Base-by-base conservation (phyloP, 768 basidiomycete species). In the Leucosporidium yakuticum region DNA sequence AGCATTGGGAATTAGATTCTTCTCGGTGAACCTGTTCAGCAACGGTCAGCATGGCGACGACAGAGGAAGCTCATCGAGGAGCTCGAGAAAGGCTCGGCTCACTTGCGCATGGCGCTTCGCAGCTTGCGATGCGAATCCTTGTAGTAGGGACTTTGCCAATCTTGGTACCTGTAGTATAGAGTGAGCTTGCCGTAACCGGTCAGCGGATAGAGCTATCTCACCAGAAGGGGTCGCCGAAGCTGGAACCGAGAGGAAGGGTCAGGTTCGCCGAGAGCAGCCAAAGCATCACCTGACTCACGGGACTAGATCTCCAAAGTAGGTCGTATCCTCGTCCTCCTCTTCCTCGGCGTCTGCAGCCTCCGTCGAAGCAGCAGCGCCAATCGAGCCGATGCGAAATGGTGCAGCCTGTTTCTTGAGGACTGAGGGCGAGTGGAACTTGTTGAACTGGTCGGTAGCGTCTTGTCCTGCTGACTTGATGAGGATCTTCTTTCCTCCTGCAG, bases 401-500 rank as follows among this genome's bases (percentile, higher is more conserved):
- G 20, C 44, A 17, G 65, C 73, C 5, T 36, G 31, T 36, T 62
- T 66, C 2, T 65, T 54, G 25, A 71, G 68, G n/a, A 74, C 63
- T 20, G 49, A 27, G 29, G 63, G 31, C 19, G 44, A 25, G 63
- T 74, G 73, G 55, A 74, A 69, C 59, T 69, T 49, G 59, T 60
- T 58, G 53, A 71, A 93, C 79, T 92, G 89, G 77, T 94, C 91
- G 2, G 91, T 91, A 54, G 91, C 90, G 78, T 95, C 91, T 89
- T 86, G 36, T 92, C 91, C 3, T 50, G 88, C 89, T 75, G 17
- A 2, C 20, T 90, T 91, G 62, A 94, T 80, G 69, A 94, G 74
- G 75, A 94, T 90, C 20, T 91, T 91, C 79, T 93, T 92, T 81
- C 91, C 91, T 70, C 92, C 91, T 83, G 90, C 88, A 25, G 15